Conservation (phyloP, 129 eudicot genomes). For the Smallanthus sonchifolius region DNA sequence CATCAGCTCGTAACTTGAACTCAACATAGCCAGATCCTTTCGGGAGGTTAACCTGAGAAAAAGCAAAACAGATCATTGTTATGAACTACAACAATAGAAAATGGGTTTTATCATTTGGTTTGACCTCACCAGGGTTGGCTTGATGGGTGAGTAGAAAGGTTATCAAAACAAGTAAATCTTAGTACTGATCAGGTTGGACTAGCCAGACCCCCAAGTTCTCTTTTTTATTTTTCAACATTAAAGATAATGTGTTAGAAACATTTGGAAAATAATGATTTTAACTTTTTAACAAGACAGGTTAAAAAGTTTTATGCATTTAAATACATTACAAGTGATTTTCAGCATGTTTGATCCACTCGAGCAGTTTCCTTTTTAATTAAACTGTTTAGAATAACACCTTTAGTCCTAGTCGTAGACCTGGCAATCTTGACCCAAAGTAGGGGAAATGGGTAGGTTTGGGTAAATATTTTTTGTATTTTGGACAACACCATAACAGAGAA, state of each 20-base stretch:
- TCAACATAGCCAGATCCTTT: conserved; percentile 86
- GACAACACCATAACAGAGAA: too few species aligned
- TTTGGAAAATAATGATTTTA: background rate
- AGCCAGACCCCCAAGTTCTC: background rate
- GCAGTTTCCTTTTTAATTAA: background rate
- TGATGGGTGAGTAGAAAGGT: background rate
- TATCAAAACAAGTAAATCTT: background rate
- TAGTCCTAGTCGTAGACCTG: background rate
- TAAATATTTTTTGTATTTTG: too few species aligned
- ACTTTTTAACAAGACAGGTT: background rate
- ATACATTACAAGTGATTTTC: background rate
- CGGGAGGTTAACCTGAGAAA: conserved; percentile 68
- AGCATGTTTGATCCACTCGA: background rate
- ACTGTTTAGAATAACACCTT: background rate
- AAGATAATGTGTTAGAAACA: background rate
- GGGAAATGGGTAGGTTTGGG: too few species aligned
- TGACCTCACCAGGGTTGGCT: background rate
- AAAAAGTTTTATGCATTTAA: background rate
- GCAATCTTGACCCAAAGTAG: too few species aligned
- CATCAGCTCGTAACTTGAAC: conserved; percentile 73
- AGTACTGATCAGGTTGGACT: background rate
- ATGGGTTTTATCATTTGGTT: background rate
- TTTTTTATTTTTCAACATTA: background rate
- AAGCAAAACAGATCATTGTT: background rate
- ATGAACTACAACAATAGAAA: background rate